Evolutionary conservation across 2,329 filamentous ascomycete genomes (phyloP), one percentile per base, ranked within the genome.

Genomic region (Diaporthe eres): DNA sequence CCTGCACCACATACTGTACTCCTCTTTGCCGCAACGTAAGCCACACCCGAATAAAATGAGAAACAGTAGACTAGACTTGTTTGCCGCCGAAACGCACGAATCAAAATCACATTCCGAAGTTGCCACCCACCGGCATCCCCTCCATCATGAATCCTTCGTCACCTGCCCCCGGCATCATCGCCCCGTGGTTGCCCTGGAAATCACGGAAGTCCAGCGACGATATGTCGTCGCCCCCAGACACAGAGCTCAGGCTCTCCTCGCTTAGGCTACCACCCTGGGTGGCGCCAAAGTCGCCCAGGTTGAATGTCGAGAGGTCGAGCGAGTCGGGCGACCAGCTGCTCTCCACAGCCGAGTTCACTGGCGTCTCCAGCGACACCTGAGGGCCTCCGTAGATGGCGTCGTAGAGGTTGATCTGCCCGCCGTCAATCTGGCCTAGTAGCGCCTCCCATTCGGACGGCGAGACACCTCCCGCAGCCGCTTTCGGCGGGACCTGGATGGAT

Each of bases 331-430:
- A 89, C 91, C 90, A 92, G 28, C 82, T 83, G 51, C 78, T 39
- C 71, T 74, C 58, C 25, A 77, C 77, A 19, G 82, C 80, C 37
- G 84, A 82, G 1, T 83, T 79, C n/a, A 84, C 85, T 0, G 86
- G 81, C 25, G 88, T 84, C 15, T 88, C 84, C 44, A 88, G 82
- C 5, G 85, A 85, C 77, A 86, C 84, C 61, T 87, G 87, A 13
- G 89, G 88, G 0, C 93, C 93, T 51, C 94, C 94, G 79, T 95
- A 95, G 74, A 95, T 95, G 55, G 92, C 93, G 81, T 95, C 93
- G 83, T 95, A 97, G n/a, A 97, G 93, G 81, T 96, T 97, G 72
- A 92, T 91, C 78, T 93, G 90, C 0, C 94, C 94, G 49, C 92
- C 92, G 79, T 98, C 95, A 82, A 98, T 92, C 31, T 93, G 93